Evolutionary conservation across 306 rosid species (phyloP), one percentile per base, ranked within the genome.

Genomic region (Trifolium pratense): DNA sequence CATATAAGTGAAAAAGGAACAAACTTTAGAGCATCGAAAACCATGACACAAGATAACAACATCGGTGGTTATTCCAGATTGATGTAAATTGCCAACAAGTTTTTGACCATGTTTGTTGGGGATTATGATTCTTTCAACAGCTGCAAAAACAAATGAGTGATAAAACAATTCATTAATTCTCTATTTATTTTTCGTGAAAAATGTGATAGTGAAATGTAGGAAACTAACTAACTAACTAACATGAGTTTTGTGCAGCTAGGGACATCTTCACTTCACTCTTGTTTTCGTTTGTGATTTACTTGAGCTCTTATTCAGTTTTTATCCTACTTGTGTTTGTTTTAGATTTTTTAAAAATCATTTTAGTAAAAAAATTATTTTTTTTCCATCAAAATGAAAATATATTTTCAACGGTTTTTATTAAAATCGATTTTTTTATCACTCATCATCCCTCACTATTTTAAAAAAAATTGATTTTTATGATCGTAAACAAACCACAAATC

Each of bases 1-100:
- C 5, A 2, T 7, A n/a, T 4, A 16, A 21, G 34, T 12, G 16
- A 7, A 70, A 59, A 75, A 68, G 57, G 52, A 42, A 70, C 75
- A 5, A 68, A 92, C 97, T 90, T 88, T 89, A 2, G 86, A 11
- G 42, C 85, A 80, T 68, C 61, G 84, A 66, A 85, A 87, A 55
- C 97, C 90, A 67, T 91, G 94, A 73, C 94, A 88, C 20, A 90
- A 75, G 79, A 90, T 74, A 1, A 90, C 86, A 76, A 86, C 34
- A 49, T 83, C 86, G 10, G 12, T 18, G 26, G 49, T 43, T 43
- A 90, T 87, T 74, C 89, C 91, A 69, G 87, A 80, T 79, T 90
- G 91, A 45, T 88, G 91, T 53, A 88, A 79, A 9, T 81, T 32
- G 36, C 96, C 96, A 63, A 88, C 86, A 12, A 88, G 89, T 14